Conservation (phyloP, 495 filamentous ascomycete species). For the Aspergillus bertholletiae region DNA sequence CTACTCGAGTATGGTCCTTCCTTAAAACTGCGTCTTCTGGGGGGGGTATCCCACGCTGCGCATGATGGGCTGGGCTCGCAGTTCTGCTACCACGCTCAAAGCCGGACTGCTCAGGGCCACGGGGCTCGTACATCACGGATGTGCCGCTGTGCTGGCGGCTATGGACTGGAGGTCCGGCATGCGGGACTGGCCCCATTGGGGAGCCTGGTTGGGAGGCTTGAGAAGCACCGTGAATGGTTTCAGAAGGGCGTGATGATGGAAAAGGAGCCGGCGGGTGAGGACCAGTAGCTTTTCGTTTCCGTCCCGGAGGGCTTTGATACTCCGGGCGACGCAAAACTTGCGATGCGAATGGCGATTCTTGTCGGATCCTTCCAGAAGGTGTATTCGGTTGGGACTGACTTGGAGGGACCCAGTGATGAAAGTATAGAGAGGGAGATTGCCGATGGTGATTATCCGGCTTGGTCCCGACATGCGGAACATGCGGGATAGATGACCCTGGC, state of each 20-base stretch:
- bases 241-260: constrained; percentile 24
- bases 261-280: constrained; percentile 35
- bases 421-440: constrained; percentile 69
- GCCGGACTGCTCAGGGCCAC: not conserved
- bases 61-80: not conserved
- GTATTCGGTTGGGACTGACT: constrained; percentile 35
- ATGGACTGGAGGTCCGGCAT: not conserved
- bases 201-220: constrained; percentile 11
- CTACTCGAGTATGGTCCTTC: not conserved
- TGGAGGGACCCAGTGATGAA: constrained; percentile 90
- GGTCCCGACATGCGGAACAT: constrained; percentile 42
- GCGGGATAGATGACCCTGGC: constrained; percentile 27
- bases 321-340: constrained; percentile 29
- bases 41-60: not conserved
- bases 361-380: constrained; percentile 25
- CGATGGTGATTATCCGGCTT: constrained; percentile 49
- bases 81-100: not conserved
- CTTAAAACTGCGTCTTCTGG: not conserved
- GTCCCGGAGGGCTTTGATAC: constrained; percentile 32
- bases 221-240: not conserved
- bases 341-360: constrained; percentile 22
- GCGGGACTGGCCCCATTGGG: not conserved
- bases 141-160: constrained; percentile 10
- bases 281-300: constrained; percentile 41
- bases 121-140: constrained; percentile 1